Conservation (phyloP, 257 asterid species). For the Primulina huaijiensis region DNA sequence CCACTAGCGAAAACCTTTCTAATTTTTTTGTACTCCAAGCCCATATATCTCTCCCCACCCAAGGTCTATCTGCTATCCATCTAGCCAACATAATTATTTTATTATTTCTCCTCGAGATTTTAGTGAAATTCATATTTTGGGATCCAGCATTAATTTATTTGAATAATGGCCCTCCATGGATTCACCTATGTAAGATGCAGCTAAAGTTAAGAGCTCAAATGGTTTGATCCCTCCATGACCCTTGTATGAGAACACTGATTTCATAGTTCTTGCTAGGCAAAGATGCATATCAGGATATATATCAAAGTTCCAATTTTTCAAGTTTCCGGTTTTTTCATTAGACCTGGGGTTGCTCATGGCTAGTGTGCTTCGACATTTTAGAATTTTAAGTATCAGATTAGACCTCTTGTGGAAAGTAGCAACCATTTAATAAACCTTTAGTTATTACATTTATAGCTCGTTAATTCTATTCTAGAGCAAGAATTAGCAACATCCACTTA, state of each 20-base stretch:
- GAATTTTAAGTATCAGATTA: not conserved
- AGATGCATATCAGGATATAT: not conserved
- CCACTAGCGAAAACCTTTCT: not conserved
- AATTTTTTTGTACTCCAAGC: not conserved
- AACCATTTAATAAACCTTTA: not conserved
- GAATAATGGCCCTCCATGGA: not conserved
- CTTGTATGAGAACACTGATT: not conserved
- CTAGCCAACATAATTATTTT: not conserved
- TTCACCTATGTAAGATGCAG: not conserved
- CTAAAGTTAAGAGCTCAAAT: not conserved
- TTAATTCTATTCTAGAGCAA: conserved; percentile 5
- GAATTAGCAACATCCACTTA: not conserved
- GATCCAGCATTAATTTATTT: too few species aligned
- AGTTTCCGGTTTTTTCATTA: not conserved
- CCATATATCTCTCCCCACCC: not conserved
- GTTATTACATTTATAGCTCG: not conserved
- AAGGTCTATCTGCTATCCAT: not conserved
- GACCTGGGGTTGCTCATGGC: not conserved
- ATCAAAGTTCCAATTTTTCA: not conserved
- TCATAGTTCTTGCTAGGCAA: not conserved
- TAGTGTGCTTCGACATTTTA: not conserved
- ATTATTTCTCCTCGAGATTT: too few species aligned
- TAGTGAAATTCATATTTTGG: too few species aligned
- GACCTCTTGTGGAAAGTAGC: not conserved
- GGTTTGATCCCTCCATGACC: not conserved